Percentiles rank a stretch among this genome's conserved stretches.
phyloP scores from a whole-genome alignment of 208 protist species.

The Acanthamoeba royreba region DNA sequence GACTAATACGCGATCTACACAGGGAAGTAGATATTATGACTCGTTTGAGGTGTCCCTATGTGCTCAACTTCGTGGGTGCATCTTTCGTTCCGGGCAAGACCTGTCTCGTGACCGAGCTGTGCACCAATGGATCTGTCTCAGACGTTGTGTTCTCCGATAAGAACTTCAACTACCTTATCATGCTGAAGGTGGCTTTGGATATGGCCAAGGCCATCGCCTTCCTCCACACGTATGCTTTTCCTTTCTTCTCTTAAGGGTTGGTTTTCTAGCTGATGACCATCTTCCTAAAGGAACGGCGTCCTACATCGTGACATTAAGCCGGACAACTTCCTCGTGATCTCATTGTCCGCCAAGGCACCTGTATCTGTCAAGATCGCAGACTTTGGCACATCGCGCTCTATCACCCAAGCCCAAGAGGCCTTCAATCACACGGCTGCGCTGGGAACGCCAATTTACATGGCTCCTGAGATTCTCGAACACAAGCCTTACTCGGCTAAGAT shows the following conservation, averaged over 20 bases:
- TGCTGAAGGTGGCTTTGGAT: conserved; percentile 21
- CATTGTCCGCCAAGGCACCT: conserved; percentile 23
- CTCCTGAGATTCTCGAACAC: conserved; percentile 42
- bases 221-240: conserved; percentile 19
- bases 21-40: conserved; percentile 44
- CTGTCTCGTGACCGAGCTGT: not conserved
- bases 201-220: conserved; percentile 31
- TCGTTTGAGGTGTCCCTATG: not conserved
- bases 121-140: not conserved
- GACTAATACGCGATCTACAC: not conserved
- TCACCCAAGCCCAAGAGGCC: conserved; percentile 4
- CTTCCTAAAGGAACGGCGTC: not conserved
- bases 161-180: conserved; percentile 22
- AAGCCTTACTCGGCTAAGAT: conserved; percentile 40
- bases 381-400: conserved; percentile 33
- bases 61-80: conserved; percentile 20
- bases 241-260: not conserved
- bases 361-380: conserved; percentile 36
- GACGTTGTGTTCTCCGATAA: conserved; percentile 30
- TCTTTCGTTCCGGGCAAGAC: conserved; percentile 40
- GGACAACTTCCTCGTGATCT: conserved; percentile 37
- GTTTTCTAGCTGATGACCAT: not conserved
- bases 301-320: conserved; percentile 20
- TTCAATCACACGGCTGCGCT: conserved; percentile 46
- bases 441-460: conserved; percentile 43